Evolutionary conservation across 2,329 filamentous ascomycete genomes (phyloP), one percentile per base, ranked within the genome.

Genomic region (Penicillium corylophilum): DNA sequence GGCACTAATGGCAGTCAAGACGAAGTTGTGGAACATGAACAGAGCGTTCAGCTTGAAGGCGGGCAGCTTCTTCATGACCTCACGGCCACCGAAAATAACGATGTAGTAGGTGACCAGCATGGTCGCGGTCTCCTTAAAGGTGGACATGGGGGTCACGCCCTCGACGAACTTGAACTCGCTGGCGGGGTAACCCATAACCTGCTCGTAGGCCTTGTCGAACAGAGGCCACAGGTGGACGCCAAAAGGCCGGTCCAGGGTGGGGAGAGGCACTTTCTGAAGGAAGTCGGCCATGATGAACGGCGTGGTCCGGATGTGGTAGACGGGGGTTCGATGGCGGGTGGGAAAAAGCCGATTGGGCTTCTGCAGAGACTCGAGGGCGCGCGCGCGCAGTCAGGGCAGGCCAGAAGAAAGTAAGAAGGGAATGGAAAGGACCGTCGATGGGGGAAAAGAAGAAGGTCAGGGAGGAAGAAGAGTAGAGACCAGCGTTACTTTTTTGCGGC

Each of bases 21-120:
- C 86, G 67, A 97, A 87, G 82, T 99, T 99, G 84, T 99, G 93
- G 70, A 96, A 82, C 78, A 96, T 89, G 82, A 97, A 97, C 53
- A 94, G 79, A 15, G 82, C 79, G 79, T 90, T 94, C 69, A 97
- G 83, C 82, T 95, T 89, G 78, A 94, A 87, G 20, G 93, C 82
- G 70, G 87, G 81, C 58, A 90, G 84, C 68, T 88, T 87, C 76
- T 90, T 89, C 94, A 99, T 97, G 65, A 91, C 71, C 76, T 95
- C 90, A 60, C 93, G 84, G 54, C 93, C 94, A 59, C 92, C 92
- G 63, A 97, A 95, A 68, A 97, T 94, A 77, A 96, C 79, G 62
- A 88, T 77, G 75, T 97, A 97, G 86, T 97, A 99, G 71, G 89
- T 77, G 68, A 90, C 77, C 64, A 96, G 86, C 71, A 91, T 87